These are phyloP conservation scores for Globisporangium solare DNA, from an alignment of 352 stramenopile species.

Conservation along the genomic window DNA sequence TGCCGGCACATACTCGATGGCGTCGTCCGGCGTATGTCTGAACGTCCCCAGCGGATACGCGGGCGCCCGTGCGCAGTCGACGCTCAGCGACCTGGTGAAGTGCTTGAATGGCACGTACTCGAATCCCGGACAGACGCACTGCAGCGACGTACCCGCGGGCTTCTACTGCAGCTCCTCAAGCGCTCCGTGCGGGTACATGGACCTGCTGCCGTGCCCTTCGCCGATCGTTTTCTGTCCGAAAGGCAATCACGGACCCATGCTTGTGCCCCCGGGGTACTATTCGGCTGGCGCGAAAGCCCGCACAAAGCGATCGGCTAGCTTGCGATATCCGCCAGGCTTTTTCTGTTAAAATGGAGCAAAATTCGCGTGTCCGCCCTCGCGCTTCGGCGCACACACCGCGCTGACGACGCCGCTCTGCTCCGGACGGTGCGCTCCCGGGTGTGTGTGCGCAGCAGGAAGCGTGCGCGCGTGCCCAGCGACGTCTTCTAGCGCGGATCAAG, in stretches of 20 bases:
- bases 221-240: conserved; percentile 41
- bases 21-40: conserved; percentile 25
- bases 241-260: conserved; percentile 28
- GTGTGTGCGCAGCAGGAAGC: conserved; percentile 44
- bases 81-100: conserved; percentile 23
- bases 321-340: conserved; percentile 39
- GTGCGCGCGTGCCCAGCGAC: conserved; percentile 34
- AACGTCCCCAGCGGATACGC: conserved; percentile 41
- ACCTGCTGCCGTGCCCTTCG: conserved; percentile 32
- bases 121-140: conserved; percentile 39
- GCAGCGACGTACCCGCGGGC: conserved; percentile 33
- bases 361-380: conserved; percentile 38
- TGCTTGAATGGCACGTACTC: conserved; percentile 54
- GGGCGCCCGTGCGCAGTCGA: conserved; percentile 23
- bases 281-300: conserved; percentile 23
- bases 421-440: conserved; percentile 36
- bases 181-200: conserved; percentile 28
- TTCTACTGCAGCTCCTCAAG: conserved; percentile 30
- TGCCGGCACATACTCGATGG: conserved; percentile 31
- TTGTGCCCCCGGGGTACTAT: conserved; percentile 41
- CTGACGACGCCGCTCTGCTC: conserved; percentile 38
- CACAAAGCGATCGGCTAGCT: conserved; percentile 21
- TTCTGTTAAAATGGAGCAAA: conserved; percentile 41
- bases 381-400: conserved; percentile 33
- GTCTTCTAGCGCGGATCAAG: conserved; percentile 16